These are phyloP conservation scores for Potentilla sterilis DNA, from an alignment of 306 rosid genomes.

Conservation along the genomic window DNA sequence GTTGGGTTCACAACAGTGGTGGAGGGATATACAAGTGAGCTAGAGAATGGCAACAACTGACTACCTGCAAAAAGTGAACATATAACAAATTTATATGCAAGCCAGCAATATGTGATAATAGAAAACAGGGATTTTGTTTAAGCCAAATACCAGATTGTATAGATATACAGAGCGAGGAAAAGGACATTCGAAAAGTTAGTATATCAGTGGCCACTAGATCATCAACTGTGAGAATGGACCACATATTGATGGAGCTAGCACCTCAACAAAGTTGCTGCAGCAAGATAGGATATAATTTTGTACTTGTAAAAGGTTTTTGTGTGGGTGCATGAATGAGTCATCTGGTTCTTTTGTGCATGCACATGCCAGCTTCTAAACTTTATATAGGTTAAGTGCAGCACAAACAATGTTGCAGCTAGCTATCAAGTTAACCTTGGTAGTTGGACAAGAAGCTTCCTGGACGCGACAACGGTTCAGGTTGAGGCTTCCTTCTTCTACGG, in stretches of 20 bases:
- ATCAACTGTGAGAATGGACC: slow-evolving; percentile 16
- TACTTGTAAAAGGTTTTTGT: not conserved
- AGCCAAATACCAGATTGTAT: not conserved
- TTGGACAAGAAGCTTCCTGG: slow-evolving; percentile 48
- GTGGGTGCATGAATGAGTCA: slow-evolving; percentile 13
- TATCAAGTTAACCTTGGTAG: slow-evolving; percentile 57
- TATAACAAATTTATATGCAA: not conserved
- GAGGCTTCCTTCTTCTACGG: slow-evolving; percentile 93
- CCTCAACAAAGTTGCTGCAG: slow-evolving; percentile 6
- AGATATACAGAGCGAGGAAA: not conserved
- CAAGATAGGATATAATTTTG: not conserved
- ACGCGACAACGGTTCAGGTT: slow-evolving; percentile 53
- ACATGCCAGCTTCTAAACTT: not conserved
- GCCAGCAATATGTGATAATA: not conserved
- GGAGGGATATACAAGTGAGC: slow-evolving; percentile 59
- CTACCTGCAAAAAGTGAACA: slow-evolving; percentile 50
- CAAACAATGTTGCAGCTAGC: slow-evolving; percentile 15
- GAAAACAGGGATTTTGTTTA: not conserved
- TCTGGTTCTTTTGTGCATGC: not conserved
- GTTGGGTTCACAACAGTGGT: slow-evolving; percentile 43
- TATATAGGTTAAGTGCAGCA: not conserved
- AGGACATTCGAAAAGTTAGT: not conserved
- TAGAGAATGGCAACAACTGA: slow-evolving; percentile 58
- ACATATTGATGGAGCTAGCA: slow-evolving; percentile 19
- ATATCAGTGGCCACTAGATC: slow-evolving; percentile 17